A percentile compares a stretch with the other conserved stretches of the same genome.
phyloP scores from a whole-genome alignment of 2,329 filamentous ascomycete species.

The Nectriaceae sp. region DNA sequence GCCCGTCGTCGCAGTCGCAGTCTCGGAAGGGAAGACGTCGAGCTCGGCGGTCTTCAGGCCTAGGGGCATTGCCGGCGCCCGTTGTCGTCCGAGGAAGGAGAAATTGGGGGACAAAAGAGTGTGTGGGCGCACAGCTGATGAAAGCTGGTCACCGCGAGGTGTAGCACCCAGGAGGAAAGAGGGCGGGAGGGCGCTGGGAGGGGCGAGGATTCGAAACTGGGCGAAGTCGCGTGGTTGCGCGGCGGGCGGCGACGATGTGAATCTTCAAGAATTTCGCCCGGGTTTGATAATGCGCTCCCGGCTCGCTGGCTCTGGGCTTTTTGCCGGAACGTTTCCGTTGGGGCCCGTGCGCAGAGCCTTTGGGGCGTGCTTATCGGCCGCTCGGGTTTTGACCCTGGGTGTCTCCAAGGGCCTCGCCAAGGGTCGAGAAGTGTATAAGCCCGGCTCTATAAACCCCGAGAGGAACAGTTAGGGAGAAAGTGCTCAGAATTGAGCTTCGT shows the following conservation, averaged over 20 bases:
- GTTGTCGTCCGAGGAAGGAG: too few relatives aligned
- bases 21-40: slow-evolving; percentile 10
- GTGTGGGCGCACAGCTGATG: slow-evolving; percentile 4
- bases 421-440: too few relatives aligned
- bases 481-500: too few relatives aligned
- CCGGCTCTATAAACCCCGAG: too few relatives aligned
- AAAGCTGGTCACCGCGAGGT: slow-evolving; percentile 15
- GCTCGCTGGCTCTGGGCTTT: not conserved
- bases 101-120: not conserved
- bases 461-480: too few relatives aligned
- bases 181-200: slow-evolving; percentile 1
- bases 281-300: not conserved
- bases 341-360: not conserved
- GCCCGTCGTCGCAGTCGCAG: slow-evolving; percentile 9
- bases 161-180: slow-evolving; percentile 12
- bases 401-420: too few relatives aligned
- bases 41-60: slow-evolving; percentile 18
- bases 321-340: not conserved
- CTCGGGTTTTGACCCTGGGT: too few relatives aligned
- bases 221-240: not conserved
- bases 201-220: not conserved
- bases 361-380: not conserved
- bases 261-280: not conserved
- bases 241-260: not conserved
- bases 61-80: slow-evolving; percentile 18